Evolutionary conservation across 768 basidiomycete species (phyloP).

Genomic region (Auricularia sp.): DNA sequence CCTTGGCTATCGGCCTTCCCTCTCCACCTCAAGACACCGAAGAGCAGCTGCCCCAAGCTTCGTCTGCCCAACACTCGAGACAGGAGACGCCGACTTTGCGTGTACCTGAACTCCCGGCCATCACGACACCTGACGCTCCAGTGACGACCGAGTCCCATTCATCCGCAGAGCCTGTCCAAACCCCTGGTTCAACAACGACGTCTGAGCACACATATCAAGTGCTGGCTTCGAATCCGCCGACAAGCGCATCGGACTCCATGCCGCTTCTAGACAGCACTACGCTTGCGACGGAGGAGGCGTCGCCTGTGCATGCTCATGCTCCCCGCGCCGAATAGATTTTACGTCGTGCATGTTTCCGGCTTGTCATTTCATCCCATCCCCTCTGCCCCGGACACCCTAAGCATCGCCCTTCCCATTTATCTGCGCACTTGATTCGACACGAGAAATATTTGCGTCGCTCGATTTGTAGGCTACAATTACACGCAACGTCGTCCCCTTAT

Average conservation of each 20-base stretch:
- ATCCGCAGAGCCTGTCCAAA: neutral
- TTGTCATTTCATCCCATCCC: too few relatives aligned
- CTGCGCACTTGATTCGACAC: neutral
- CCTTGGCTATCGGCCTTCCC: neutral
- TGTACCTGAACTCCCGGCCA: too few relatives aligned
- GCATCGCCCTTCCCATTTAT: too few relatives aligned
- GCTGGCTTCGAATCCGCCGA: neutral
- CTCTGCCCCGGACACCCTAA: too few relatives aligned
- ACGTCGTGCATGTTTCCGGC: too few relatives aligned
- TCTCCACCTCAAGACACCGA: neutral
- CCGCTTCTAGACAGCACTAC: neutral
- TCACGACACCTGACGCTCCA: too few relatives aligned
- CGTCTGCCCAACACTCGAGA: neutral
- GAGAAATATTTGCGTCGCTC: neutral
- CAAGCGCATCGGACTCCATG: neutral
- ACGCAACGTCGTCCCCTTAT: neutral
- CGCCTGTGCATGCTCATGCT: neutral
- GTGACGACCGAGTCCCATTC: neutral
- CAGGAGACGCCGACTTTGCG: neutral
- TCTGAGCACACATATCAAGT: neutral
- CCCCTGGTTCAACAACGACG: neutral
- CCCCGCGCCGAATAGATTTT: neutral
- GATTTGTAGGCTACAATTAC: neutral
- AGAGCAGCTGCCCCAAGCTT: neutral
- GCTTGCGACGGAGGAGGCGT: neutral